Base-by-base conservation (phyloP, 306 rosid genomes). In the Pterocarpus santalinus region DNA sequence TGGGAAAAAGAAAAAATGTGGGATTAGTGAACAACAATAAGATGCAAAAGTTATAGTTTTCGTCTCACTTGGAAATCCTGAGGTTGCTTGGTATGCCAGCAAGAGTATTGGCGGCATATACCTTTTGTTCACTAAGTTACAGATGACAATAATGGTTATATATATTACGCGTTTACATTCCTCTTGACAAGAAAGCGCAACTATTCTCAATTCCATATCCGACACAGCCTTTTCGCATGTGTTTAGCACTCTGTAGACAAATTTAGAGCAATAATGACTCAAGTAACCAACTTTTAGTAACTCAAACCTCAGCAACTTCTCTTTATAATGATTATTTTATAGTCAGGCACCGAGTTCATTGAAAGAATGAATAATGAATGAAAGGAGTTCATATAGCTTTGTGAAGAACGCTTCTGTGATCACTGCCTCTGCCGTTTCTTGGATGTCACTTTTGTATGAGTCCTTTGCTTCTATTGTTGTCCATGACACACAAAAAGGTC, bases 381-480 rank as follows among this genome's bases (percentile, higher is more conserved):
- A 28, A 32, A 35, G 4, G 8, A 8, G 53, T 13, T 47, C 56
- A 66, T 79, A 38, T 80, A 41, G 77, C 89, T 85, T 88, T 88
- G 76, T 71, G 16, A 41, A 2, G 73, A 80, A 80, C 74, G 73
- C 14, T 72, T 51, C 7, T 63, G 35, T 38, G 67, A 77, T 78
- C 47, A 55, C 60, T 47, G 7, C 33, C 75, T 43, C 47, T 43
- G 47, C 56, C 41, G 57, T 72, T n/a, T 55, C 53, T 55, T 2
- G 28, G 7, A 53, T 32, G 80, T 30, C 36, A 43, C 41, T 73
- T 65, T 53, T 73, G 43, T 58, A 52, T 63, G 17, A 62, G 44
- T 49, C 58, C 44, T 30, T 74, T 65, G 80, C 85, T 74, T 73
- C 76, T 33, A 12, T 51, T 13, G 6, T 51, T 13, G 57, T 51